Base-by-base conservation (phyloP, 1,139 yeast species). In the Candida glucosophila region DNA sequence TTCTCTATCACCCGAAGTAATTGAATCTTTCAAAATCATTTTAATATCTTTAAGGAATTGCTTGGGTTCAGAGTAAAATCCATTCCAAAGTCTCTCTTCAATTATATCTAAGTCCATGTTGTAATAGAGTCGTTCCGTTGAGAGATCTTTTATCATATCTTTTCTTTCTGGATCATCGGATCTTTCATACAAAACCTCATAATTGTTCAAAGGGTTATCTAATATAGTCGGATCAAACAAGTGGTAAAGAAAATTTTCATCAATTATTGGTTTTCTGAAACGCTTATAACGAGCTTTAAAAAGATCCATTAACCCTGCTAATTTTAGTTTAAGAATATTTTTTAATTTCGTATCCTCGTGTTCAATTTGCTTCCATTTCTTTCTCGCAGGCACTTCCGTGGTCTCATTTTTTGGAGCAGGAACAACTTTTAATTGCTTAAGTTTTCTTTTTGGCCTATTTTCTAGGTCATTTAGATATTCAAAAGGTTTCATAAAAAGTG, bases 41-140 rank as follows among this genome's bases (percentile, higher is more conserved):
- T 77, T 83, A 26, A 92, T 69, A 46, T 92, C 98, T 39, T 69
- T 73, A 40, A 88, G 55, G 46, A 82, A 88, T 47, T 90, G 97
- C 39, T 74, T 78, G 9, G 98, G 96, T 42, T 88, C 96, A 17
- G 88, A 78, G 46, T 92, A 90, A 49, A 58, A 90, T 0, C 98
- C 98, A 52, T 90, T 90, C 98, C 98, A 90, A 29, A 92, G 58
- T 31, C 98, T 67, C 45, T 90, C 98, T 44, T 90, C 99, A 24
- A 92, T 74, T 11, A 86, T 77, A 47, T 90, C 98, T 33, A 92
- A 61, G 45, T 90, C 98, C 83, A 90, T 92, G 41, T 90, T 90
- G 55, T 67, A 68, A 47, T 64, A 90, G 37, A 64, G 67, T 31
- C 69, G 73, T 2, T 93, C 94, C 0, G 94, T 79, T 0, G 74